Base-by-base conservation (phyloP, 106 monocot species). In the Vanilla planifolia region DNA sequence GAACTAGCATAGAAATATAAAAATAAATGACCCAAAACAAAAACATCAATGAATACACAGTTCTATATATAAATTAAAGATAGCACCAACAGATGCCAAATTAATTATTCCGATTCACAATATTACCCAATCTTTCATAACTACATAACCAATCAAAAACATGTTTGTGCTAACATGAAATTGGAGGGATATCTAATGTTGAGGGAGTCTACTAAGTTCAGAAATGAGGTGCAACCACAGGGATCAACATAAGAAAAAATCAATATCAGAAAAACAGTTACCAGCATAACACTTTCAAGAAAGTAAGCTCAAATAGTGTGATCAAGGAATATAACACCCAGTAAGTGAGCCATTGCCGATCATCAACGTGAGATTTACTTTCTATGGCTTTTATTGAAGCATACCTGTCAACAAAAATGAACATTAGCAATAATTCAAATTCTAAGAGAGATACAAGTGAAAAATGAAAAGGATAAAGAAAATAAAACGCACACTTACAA, bases 261-360 rank as follows among this genome's bases (percentile, higher is more conserved):
- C 43, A 48, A 15, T 45, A 23, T 25, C 24, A 58, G n/a, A 6
- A 32, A 3, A 14, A 35, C 24, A 14, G 8, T 55, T 82, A 89
- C 94, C 89, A 83, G 75, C 89, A 83, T 23, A 95, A 47, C 10
- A 83, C 53, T 53, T 73, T 85, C 20, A 74, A 76, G 75, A 86
- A 86, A 42, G 80, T 86, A 40, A 86, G 77, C 74, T 86, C 86
- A 68, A 86, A 71, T 25, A 86, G 77, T 45, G 86, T 86, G 21
- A 81, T 71, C 25, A 81, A 21, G 17, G 86, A 86, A 70, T 86
- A 78, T 35, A 86, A 29, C 59, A 95, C 94, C 94, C 94, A 89
- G 41, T 95, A 89, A 53, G 89, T 89, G 57, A 95, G 89, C 94
- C 94, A 95, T 72, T 95, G 94, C 43, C 86, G 86, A 74, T 95